Evolutionary conservation across 2,329 filamentous ascomycete species (phyloP), one percentile per base, ranked within the genome.

Genomic region (Neospermospora avenae): DNA sequence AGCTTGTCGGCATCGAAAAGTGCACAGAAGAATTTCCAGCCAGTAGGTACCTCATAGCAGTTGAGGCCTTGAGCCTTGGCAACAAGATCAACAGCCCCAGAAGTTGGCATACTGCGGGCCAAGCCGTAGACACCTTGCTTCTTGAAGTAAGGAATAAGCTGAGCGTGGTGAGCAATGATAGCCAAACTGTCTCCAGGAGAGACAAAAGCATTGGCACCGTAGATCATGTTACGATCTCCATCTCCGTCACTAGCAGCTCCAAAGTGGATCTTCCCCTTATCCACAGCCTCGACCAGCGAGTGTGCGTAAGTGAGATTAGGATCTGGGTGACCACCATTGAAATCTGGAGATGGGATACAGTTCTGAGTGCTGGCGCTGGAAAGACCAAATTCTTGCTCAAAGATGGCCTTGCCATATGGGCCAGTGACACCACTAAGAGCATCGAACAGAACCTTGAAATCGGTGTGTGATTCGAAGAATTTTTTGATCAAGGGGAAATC

Each of bases 201-300:
- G 63, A 99, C 95, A 73, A 99, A 99, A 46, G 89, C 87, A 72
- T 96, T 93, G 67, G 93, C 93, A 65, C 95, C 95, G 78, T 99
- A 99, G 74, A 99, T 99, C 95, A 99, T 99, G 86, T 99, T 99
- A 70, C 95, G 90, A 81, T 99, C 95, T 71, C 95, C 95, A 71
- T 99, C 95, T 69, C 95, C 95, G 69, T 99, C 95, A 65, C 91
- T 96, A 51, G 95, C 95, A 61, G 95, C 95, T 72, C 95, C 95
- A 71, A 99, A 99, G 73, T 96, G 95, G 66, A 99, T 92, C 61
- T 86, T 84, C 71, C 91, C 87, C 80, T 90, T 90, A 77, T 99
- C 92, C 44, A 99, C 95, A 63, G 87, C 90, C 72, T 96, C 91
- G 62, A 99, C 95, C 44, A 99, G 84, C 57, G 91, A 93, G 78